phyloP scores from a whole-genome alignment of 768 basidiomycete genomes.

The Psilocybe tampanensis region DNA sequence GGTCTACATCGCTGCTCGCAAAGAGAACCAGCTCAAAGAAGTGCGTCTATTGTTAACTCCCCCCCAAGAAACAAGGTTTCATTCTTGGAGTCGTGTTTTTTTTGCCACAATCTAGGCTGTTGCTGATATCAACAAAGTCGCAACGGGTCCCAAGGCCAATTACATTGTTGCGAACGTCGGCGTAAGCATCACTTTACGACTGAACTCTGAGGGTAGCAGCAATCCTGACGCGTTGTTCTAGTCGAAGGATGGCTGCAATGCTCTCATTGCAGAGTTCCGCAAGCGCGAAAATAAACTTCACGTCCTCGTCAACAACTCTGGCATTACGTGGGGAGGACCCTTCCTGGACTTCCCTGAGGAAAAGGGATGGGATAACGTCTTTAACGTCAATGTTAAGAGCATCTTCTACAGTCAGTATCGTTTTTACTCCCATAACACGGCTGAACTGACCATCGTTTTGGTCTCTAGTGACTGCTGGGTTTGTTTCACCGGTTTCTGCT shows the following conservation, averaged over 20 bases:
- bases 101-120: conserved; percentile 38
- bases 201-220: neutral
- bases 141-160: conserved; percentile 59
- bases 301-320: conserved; percentile 84
- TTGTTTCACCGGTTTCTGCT: conserved; percentile 11
- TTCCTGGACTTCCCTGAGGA: conserved; percentile 75
- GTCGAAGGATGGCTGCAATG: conserved; percentile 81
- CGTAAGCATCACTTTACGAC: conserved; percentile 42
- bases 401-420: conserved; percentile 71
- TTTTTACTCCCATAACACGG: conserved; percentile 1
- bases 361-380: conserved; percentile 84
- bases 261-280: conserved; percentile 67
- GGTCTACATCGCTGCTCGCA: conserved; percentile 89
- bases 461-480: conserved; percentile 55
- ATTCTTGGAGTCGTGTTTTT: neutral
- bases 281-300: conserved; percentile 74
- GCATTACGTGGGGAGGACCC: conserved; percentile 76
- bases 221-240: conserved; percentile 45
- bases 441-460: neutral
- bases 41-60: conserved; percentile 36
- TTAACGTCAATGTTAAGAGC: conserved; percentile 85
- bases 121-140: conserved; percentile 60
- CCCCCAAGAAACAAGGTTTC: neutral
- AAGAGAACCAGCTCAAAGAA: conserved; percentile 77
- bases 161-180: conserved; percentile 77